A percentile compares a stretch with the other conserved stretches of the same genome.
These are phyloP conservation scores for Podila epigama DNA, from an alignment of 192 early-diverging fungal genomes.

Conservation along the genomic window DNA sequence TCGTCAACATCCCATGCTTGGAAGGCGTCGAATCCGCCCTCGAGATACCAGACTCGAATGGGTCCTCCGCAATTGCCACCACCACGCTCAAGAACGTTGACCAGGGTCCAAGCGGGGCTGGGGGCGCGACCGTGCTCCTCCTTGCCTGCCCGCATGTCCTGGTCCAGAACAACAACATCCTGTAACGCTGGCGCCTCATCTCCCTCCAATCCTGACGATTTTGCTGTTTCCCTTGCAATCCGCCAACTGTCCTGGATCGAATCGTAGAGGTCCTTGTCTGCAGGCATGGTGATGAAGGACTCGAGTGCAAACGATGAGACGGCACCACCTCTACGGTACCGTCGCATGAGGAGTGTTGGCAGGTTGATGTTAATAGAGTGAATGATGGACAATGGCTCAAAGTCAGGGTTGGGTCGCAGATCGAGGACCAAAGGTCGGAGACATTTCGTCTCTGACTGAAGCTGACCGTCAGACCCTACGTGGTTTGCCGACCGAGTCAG, in stretches of 20 bases:
- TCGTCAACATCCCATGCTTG: conserved; percentile 39
- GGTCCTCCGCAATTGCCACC: conserved; percentile 8
- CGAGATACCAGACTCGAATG: conserved; percentile 51
- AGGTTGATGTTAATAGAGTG: conserved; percentile 63
- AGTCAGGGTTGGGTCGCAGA: conserved; percentile 31
- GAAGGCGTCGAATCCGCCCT: conserved; percentile 61
- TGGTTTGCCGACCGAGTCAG: no score
- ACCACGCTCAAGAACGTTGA: conserved; percentile 55
- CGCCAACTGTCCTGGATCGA: conserved; percentile 34
- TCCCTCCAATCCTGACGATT: neutral
- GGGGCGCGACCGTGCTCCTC: conserved; percentile 49
- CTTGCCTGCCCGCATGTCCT: conserved; percentile 52
- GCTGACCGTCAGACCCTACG: no score
- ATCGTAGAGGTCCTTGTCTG: conserved; percentile 54
- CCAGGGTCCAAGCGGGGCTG: conserved; percentile 57
- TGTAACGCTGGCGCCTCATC: conserved; percentile 12
- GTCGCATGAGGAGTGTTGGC: conserved; percentile 58
- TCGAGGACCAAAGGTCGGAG: conserved; percentile 30
- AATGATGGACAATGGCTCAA: conserved; percentile 32
- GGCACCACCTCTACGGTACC: conserved; percentile 55
- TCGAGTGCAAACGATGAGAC: conserved; percentile 61
- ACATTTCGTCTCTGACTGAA: no score
- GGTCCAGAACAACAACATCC: conserved; percentile 56
- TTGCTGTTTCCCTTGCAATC: no score
- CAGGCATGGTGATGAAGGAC: conserved; percentile 61